Evolutionary conservation across 768 basidiomycete species (phyloP).

Genomic region (Lanmaoa pseudosensibilis): DNA sequence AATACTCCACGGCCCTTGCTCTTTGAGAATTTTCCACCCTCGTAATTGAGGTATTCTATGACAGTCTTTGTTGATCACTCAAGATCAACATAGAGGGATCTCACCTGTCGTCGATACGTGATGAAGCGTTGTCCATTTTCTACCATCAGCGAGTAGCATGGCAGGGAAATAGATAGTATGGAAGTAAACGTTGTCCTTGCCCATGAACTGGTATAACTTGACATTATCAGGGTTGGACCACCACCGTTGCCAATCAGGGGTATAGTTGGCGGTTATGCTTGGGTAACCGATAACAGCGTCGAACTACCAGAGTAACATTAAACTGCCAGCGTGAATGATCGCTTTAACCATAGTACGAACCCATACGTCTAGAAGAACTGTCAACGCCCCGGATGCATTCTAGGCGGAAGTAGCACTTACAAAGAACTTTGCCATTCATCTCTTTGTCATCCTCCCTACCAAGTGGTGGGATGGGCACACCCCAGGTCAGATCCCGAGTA

Average conservation of each 20-base stretch:
- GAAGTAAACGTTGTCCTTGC: conserved; percentile 99
- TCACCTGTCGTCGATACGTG: conserved; percentile 93
- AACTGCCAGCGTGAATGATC: neutral
- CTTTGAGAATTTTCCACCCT: conserved; percentile 98
- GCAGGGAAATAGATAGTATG: conserved; percentile 95
- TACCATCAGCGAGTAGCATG: conserved; percentile 83
- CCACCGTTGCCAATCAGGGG: conserved; percentile 93
- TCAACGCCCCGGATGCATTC: conserved; percentile 8
- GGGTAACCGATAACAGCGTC: conserved; percentile 97
- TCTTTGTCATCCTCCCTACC: conserved; percentile 74
- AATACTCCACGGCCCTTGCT: conserved; percentile 96
- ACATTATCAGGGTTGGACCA: conserved; percentile 94
- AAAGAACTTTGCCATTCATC: conserved; percentile 94
- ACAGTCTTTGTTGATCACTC: neutral
- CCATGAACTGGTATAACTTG: conserved; percentile 97
- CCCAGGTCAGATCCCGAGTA: conserved; percentile 94
- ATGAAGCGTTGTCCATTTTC: conserved; percentile 91
- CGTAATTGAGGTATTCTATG: conserved; percentile 95
- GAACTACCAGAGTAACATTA: conserved; percentile 54
- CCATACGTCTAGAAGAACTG: conserved; percentile 74
- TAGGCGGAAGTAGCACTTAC: conserved; percentile 48
- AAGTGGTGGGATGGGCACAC: conserved; percentile 81
- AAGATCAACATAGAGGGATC: conserved; percentile 15
- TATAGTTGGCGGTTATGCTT: conserved; percentile 95
- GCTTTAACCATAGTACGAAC: conserved; percentile 44